phyloP scores from a whole-genome alignment of 2,329 filamentous ascomycete species.

The Claviceps quebecensis region DNA sequence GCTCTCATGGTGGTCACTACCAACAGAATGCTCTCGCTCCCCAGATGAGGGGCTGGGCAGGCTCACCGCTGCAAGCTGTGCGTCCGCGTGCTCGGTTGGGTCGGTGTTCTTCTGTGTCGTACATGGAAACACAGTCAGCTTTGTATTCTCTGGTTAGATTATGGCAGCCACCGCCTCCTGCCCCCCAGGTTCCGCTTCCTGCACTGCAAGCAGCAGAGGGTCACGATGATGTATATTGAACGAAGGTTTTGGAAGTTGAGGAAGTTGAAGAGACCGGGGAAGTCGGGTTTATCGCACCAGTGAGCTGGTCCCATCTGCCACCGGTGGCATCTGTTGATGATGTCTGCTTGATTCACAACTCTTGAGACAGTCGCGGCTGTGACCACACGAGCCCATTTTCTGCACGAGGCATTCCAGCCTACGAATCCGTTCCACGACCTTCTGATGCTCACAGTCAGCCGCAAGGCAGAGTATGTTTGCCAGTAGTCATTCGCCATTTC shows the following conservation, averaged over 20 bases:
- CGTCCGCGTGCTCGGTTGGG: not conserved
- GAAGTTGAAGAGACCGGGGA: too few relatives aligned
- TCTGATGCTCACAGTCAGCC: not conserved
- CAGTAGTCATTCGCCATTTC: too few relatives aligned
- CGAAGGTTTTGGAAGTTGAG: too few relatives aligned
- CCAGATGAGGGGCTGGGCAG: not conserved
- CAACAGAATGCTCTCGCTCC: not conserved
- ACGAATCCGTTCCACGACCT: slow-evolving; percentile 5
- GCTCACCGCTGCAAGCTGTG: not conserved
- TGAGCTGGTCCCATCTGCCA: not conserved
- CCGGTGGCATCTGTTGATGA: not conserved
- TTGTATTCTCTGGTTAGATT: not conserved
- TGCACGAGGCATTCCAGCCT: slow-evolving; percentile 6
- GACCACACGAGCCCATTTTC: not conserved
- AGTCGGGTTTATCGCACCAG: not conserved
- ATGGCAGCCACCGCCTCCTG: not conserved
- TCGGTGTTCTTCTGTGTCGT: not conserved
- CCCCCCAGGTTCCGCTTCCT: too few relatives aligned
- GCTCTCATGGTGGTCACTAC: not conserved
- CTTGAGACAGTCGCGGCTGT: not conserved
- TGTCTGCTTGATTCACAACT: not conserved
- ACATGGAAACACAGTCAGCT: not conserved
- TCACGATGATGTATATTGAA: not conserved
- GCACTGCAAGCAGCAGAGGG: not conserved
- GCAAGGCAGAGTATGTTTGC: too few relatives aligned